These are phyloP conservation scores for Cerrena zonata DNA, from an alignment of 1,284 basidiomycete genomes.

Conservation along the genomic window DNA sequence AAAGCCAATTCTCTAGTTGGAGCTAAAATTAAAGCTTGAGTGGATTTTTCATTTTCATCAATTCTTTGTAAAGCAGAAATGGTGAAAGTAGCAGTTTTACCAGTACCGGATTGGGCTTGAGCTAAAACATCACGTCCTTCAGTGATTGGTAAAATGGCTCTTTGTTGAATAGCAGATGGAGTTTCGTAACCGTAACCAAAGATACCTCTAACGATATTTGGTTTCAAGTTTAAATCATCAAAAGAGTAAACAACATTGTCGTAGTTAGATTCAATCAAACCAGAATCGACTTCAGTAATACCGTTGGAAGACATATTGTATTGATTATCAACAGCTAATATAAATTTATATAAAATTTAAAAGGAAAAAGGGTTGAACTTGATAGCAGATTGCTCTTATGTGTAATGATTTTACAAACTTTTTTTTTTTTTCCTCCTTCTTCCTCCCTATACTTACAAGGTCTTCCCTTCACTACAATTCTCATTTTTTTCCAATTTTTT, in stretches of 20 bases:
- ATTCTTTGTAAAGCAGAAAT: conserved; percentile 84
- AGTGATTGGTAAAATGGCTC: conserved; percentile 85
- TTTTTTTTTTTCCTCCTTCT: too few relatives aligned
- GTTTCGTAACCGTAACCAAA: conserved; percentile 94
- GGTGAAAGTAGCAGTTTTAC: conserved; percentile 86
- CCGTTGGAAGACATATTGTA: too few relatives aligned
- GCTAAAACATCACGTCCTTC: conserved; percentile 88
- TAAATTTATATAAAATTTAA: too few relatives aligned
- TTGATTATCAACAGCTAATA: too few relatives aligned
- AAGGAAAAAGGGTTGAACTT: too few relatives aligned
- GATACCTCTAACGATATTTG: conserved; percentile 88
- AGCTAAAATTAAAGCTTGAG: conserved; percentile 88
- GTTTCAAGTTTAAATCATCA: conserved; percentile 94
- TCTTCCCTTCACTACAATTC: too few relatives aligned
- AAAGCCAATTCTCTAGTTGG: conserved; percentile 92
- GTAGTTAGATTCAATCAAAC: conserved; percentile 18
- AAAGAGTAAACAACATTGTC: conserved; percentile 46
- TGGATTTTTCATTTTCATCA: conserved; percentile 75
- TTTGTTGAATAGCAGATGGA: conserved; percentile 87
- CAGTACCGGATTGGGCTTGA: conserved; percentile 85
- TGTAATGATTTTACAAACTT: too few relatives aligned
- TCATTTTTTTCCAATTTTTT: too few relatives aligned
- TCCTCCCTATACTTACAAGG: too few relatives aligned
- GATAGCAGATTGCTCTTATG: too few relatives aligned
- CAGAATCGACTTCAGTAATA: too few relatives aligned